These are phyloP conservation scores for Acidomyces sp. DNA, from an alignment of 495 filamentous ascomycete genomes.

Conservation along the genomic window DNA sequence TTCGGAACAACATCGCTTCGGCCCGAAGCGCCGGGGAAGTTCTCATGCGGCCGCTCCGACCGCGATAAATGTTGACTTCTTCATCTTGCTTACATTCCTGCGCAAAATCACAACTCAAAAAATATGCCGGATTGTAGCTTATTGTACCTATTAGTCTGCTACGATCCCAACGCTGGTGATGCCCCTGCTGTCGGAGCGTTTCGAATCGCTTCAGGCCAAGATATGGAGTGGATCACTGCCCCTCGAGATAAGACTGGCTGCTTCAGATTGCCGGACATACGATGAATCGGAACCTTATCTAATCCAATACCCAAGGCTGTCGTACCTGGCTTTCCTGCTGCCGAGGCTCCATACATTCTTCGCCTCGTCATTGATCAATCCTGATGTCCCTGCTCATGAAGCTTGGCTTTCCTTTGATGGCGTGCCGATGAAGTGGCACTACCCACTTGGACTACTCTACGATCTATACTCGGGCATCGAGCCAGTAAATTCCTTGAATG, in stretches of 20 bases:
- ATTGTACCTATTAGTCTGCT: too few species aligned
- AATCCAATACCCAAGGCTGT: constrained; percentile 51
- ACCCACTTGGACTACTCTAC: constrained; percentile 74
- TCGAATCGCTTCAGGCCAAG: constrained; percentile 24
- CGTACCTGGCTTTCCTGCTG: constrained; percentile 63
- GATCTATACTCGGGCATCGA: constrained; percentile 69
- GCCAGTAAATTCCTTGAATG: constrained; percentile 31
- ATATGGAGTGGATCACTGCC: constrained; percentile 31
- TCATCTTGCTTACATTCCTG: too few species aligned
- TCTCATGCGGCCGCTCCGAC: too few species aligned
- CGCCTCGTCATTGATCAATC: constrained; percentile 53
- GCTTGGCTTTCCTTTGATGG: constrained; percentile 62
- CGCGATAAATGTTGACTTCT: too few species aligned
- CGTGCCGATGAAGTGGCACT: constrained; percentile 78
- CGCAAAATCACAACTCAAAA: too few species aligned
- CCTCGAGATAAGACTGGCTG: constrained; percentile 28
- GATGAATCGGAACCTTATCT: constrained; percentile 30
- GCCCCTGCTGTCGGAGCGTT: constrained; percentile 3
- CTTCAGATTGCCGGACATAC: constrained; percentile 29
- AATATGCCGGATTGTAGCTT: too few species aligned
- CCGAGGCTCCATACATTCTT: constrained; percentile 73
- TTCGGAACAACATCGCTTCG: too few species aligned
- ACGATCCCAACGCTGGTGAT: too few species aligned
- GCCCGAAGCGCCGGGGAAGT: too few species aligned
- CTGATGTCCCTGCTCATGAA: constrained; percentile 40